phyloP scores from a whole-genome alignment of 108 stramenopile species.

The Pseudonitzschia delicatissima region DNA sequence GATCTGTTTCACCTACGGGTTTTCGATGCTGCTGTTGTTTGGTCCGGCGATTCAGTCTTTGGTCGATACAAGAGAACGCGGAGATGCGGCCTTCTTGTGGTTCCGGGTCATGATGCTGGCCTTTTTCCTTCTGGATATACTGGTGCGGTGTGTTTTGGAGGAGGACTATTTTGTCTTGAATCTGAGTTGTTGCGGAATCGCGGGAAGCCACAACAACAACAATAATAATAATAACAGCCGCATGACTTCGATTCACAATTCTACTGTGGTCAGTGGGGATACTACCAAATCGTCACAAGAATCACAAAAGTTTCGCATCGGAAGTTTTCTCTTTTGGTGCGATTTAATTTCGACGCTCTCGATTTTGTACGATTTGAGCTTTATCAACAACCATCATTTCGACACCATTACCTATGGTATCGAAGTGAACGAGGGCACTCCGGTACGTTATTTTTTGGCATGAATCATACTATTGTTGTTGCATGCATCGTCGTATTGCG shows the following conservation, averaged over 20 bases:
- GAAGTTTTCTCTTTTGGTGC: slow-evolving; percentile 76
- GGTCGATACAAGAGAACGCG: slow-evolving; percentile 1
- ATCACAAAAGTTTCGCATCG: slow-evolving; percentile 23
- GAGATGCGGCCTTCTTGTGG: slow-evolving; percentile 44
- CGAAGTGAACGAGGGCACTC: slow-evolving; percentile 40
- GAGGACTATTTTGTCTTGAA: slow-evolving; percentile 51
- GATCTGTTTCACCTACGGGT: slow-evolving; percentile 29
- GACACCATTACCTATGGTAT: slow-evolving; percentile 11
- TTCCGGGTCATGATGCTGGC: slow-evolving; percentile 39
- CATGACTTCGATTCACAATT: not conserved
- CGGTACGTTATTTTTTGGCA: too few species aligned
- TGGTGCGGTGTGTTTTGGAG: slow-evolving; percentile 42
- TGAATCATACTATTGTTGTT: too few species aligned
- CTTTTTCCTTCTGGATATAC: slow-evolving; percentile 50
- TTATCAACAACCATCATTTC: slow-evolving; percentile 31
- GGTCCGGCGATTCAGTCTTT: slow-evolving; percentile 57
- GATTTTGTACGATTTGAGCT: slow-evolving; percentile 57
- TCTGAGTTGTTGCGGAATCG: too few species aligned
- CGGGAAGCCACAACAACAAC: too few species aligned
- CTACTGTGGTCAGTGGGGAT: not conserved
- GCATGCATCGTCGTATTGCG: too few species aligned
- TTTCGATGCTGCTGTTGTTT: slow-evolving; percentile 52
- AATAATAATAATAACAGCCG: not conserved
- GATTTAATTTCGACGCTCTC: slow-evolving; percentile 57
- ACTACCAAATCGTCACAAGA: not conserved